phyloP scores from a whole-genome alignment of 2,329 filamentous ascomycete species.

The Alternaria sp. region DNA sequence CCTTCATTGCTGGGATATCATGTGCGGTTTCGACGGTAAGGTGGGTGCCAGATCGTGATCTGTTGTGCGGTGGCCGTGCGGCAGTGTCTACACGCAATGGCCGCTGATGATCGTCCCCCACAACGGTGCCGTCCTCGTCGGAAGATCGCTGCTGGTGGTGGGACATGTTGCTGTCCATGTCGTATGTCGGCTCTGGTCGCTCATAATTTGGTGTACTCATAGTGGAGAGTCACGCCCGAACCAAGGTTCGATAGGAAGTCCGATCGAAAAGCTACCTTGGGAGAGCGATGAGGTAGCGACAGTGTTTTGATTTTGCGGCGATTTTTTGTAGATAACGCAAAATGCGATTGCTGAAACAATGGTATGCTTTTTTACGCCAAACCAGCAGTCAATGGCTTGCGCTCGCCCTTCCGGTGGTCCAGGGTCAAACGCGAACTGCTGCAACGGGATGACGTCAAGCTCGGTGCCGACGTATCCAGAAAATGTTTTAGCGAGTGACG shows the following conservation, averaged over 20 bases:
- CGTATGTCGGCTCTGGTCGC: slow-evolving; percentile 45
- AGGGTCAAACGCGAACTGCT: background rate
- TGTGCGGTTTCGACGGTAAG: slow-evolving; percentile 58
- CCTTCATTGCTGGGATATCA: slow-evolving; percentile 30
- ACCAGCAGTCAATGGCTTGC: slow-evolving; percentile 8
- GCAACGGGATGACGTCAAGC: slow-evolving; percentile 13
- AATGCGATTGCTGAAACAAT: background rate
- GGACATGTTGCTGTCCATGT: slow-evolving; percentile 37
- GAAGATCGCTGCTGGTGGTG: slow-evolving; percentile 42
- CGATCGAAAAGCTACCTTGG: background rate
- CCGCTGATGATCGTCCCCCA: slow-evolving; percentile 44
- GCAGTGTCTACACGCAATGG: slow-evolving; percentile 17
- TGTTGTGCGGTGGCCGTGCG: slow-evolving; percentile 12
- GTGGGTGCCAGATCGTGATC: slow-evolving; percentile 49
- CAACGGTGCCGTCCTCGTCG: slow-evolving; percentile 47
- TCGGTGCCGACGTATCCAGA: background rate
- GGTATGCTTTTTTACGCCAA: background rate
- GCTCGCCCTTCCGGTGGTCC: background rate
- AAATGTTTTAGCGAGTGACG: slow-evolving; percentile 5
- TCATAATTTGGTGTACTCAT: slow-evolving; percentile 48
- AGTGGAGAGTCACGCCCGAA: slow-evolving; percentile 11
- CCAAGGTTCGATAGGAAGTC: background rate
- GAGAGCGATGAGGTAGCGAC: background rate
- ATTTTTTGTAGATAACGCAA: background rate
- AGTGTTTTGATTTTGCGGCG: background rate